phyloP scores from a whole-genome alignment of 345 rosid species.

The Raphanus sativus region DNA sequence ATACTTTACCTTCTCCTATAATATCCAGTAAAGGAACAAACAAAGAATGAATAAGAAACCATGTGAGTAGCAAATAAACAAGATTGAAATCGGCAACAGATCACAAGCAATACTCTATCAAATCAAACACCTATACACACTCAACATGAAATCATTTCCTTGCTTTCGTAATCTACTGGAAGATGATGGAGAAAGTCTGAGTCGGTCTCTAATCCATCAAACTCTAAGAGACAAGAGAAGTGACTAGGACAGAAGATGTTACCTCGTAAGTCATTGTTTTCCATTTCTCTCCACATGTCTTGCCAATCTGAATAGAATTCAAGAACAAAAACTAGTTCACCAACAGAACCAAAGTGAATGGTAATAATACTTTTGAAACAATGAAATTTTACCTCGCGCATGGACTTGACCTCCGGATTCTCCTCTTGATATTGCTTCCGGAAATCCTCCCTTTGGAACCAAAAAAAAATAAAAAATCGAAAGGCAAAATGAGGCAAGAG shows the following conservation, averaged over 20 bases:
- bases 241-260: conserved; percentile 4
- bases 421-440: conserved; percentile 82
- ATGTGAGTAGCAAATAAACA: background rate
- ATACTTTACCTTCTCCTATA: conserved; percentile 88
- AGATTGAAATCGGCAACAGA: background rate
- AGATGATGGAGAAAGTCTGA: background rate
- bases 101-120: background rate
- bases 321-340: conserved; percentile 17
- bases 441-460: conserved; percentile 67
- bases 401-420: conserved; percentile 84
- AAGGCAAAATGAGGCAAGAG: conserved; percentile 14
- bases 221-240: conserved; percentile 5
- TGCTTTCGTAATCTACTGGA: background rate
- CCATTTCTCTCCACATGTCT: conserved; percentile 98
- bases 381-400: conserved; percentile 56
- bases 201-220: background rate
- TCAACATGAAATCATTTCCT: conserved; percentile 2
- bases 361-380: background rate
- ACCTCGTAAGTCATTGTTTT: conserved; percentile 84
- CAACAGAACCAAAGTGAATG: background rate
- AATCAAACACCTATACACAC: background rate
- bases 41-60: conserved; percentile 8
- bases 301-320: conserved; percentile 62
- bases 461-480: background rate
- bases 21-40: conserved; percentile 18